These are phyloP conservation scores for Fusarium sulawesiense DNA, from an alignment of 2,329 filamentous ascomycete species.

Conservation along the genomic window DNA sequence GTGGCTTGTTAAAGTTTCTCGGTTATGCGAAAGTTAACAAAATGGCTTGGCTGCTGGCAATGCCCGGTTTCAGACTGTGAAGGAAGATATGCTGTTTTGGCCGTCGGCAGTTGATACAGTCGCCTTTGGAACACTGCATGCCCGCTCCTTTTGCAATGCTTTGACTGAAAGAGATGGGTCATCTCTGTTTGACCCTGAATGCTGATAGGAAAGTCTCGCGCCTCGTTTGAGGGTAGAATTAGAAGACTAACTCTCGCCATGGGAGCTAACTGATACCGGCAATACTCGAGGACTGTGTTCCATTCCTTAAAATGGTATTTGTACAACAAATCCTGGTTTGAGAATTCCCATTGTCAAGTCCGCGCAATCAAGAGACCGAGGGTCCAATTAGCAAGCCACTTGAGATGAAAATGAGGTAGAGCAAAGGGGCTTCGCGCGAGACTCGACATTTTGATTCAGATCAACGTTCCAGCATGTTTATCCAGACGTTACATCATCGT, in stretches of 20 bases:
- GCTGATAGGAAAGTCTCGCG: neutral
- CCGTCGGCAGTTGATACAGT: slow-evolving; percentile 22
- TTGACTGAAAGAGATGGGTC: neutral
- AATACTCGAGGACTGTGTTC: neutral
- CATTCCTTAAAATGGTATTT: slow-evolving; percentile 12
- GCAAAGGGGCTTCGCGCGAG: neutral
- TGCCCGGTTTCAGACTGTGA: slow-evolving; percentile 1
- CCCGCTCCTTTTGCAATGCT: neutral
- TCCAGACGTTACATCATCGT: neutral
- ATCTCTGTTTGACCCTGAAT: neutral
- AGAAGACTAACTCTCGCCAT: neutral
- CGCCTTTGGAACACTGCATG: neutral
- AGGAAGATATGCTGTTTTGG: neutral
- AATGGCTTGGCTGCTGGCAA: slow-evolving; percentile 2
- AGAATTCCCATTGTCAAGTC: slow-evolving; percentile 12
- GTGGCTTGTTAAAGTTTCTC: slow-evolving; percentile 1
- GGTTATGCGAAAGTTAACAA: slow-evolving; percentile 10
- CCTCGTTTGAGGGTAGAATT: neutral
- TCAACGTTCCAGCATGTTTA: neutral
- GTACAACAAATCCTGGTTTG: neutral
- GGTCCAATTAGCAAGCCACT: slow-evolving; percentile 3
- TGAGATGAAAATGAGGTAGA: neutral
- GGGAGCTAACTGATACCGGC: slow-evolving; percentile 3
- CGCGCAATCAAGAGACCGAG: neutral
- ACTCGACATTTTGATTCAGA: neutral